Conservation (phyloP, 192 early-diverging fungal genomes). For the Rhizophagus clarus region DNA sequence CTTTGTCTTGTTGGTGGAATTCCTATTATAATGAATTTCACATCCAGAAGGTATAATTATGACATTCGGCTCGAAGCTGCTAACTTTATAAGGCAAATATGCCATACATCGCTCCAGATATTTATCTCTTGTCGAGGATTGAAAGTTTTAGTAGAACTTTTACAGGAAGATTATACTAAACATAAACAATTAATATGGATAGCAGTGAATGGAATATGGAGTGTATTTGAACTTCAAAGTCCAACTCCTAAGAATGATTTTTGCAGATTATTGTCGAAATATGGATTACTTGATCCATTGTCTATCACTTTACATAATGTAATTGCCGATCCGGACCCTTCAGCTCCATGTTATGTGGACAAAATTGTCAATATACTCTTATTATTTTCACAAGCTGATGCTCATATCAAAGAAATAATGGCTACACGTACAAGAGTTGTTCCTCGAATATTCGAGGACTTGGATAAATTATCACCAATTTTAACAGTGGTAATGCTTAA, state of each 20-base stretch:
- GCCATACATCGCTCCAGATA: constrained; percentile 55
- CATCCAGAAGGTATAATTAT: constrained; percentile 39
- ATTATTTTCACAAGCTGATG: constrained; percentile 58
- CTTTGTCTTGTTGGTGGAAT: constrained; percentile 60
- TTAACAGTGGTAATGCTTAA: constrained; percentile 54
- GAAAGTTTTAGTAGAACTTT: constrained; percentile 48
- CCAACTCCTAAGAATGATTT: constrained; percentile 61
- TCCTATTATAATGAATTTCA: constrained; percentile 49
- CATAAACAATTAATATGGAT: constrained; percentile 54
- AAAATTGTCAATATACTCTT: constrained; percentile 56
- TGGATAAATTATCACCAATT: constrained; percentile 43
- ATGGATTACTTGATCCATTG: constrained; percentile 53
- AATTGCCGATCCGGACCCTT: constrained; percentile 42
- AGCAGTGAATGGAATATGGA: constrained; percentile 54
- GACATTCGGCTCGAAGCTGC: constrained; percentile 53
- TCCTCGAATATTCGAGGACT: constrained; percentile 44
- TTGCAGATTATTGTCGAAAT: constrained; percentile 55
- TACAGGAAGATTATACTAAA: constrained; percentile 49
- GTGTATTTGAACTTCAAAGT: constrained; percentile 56
- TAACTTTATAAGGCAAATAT: constrained; percentile 53
- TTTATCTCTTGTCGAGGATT: constrained; percentile 62
- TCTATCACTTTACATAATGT: constrained; percentile 42
- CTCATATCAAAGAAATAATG: constrained; percentile 55
- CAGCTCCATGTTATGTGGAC: constrained; percentile 35
- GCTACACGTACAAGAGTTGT: constrained; percentile 35